A percentile compares a stretch with the other conserved stretches of the same genome.
Conservation (phyloP, 164 flowering plant species). For the Stephania yunnanensis region DNA sequence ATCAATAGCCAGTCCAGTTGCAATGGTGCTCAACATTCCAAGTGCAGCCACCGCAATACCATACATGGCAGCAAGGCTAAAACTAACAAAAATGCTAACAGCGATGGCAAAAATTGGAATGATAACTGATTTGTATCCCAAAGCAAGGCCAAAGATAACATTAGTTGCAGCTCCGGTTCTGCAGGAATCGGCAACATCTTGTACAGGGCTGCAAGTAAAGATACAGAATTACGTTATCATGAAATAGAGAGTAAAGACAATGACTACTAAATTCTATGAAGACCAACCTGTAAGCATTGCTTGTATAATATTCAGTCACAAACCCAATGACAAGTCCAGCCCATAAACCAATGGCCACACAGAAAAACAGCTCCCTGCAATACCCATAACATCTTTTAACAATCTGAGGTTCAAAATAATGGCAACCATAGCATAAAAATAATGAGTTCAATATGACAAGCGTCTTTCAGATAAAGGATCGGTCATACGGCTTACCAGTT, state of each 20-base stretch:
- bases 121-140: conserved; percentile 22
- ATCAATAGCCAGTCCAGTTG: conserved; percentile 69
- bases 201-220: conserved; percentile 21
- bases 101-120: conserved; percentile 24
- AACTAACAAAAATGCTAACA: conserved; percentile 18
- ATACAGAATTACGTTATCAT: neutral
- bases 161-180: conserved; percentile 24
- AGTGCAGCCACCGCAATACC: conserved; percentile 31
- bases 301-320: conserved; percentile 19
- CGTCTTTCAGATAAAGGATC: neutral
- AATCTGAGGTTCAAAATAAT: neutral
- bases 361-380: conserved; percentile 21
- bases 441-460: neutral
- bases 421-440: neutral
- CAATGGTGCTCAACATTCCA: conserved; percentile 57
- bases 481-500: conserved; percentile 20
- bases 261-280: neutral
- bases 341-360: conserved; percentile 21
- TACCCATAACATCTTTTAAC: neutral
- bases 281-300: conserved; percentile 18
- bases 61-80: conserved; percentile 23
- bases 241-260: neutral
- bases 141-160: conserved; percentile 21
- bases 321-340: conserved; percentile 19
- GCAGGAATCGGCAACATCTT: conserved; percentile 26